phyloP scores from a whole-genome alignment of 345 rosid species.

The Eucalyptus erythrocorys region DNA sequence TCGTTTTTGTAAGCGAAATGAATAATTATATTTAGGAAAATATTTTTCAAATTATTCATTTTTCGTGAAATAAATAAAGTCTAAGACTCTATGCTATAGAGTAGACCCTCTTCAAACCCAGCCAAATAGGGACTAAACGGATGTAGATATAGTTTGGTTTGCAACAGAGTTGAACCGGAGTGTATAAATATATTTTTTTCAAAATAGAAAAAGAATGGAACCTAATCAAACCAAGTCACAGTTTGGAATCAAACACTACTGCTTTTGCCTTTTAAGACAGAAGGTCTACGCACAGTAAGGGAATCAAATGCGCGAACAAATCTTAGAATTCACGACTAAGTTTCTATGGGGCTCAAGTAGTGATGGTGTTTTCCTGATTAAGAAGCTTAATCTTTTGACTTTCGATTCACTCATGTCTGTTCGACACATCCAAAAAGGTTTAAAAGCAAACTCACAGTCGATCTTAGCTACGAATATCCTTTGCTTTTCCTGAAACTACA shows the following conservation, averaged over 20 bases:
- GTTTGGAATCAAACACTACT: not conserved
- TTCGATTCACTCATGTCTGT: not conserved
- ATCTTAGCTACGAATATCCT: not conserved
- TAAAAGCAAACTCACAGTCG: not conserved
- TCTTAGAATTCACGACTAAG: not conserved
- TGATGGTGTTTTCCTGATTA: not conserved
- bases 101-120: rapidly evolving
- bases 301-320: not conserved
- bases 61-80: too few species aligned
- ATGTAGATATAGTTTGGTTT: rapidly evolving
- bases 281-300: not conserved
- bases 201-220: not conserved
- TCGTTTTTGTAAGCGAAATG: rapidly evolving
- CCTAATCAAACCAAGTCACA: not conserved
- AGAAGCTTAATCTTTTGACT: not conserved
- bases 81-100: not conserved
- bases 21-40: rapidly evolving
- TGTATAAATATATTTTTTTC: not conserved
- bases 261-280: not conserved
- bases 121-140: rapidly evolving
- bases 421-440: not conserved
- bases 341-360: not conserved
- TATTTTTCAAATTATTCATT: rapidly evolving
- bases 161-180: rapidly evolving
- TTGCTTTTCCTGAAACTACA: not conserved